phyloP scores from a whole-genome alignment of 371 early-diverging fungal species.

The Rhizopus delemar region DNA sequence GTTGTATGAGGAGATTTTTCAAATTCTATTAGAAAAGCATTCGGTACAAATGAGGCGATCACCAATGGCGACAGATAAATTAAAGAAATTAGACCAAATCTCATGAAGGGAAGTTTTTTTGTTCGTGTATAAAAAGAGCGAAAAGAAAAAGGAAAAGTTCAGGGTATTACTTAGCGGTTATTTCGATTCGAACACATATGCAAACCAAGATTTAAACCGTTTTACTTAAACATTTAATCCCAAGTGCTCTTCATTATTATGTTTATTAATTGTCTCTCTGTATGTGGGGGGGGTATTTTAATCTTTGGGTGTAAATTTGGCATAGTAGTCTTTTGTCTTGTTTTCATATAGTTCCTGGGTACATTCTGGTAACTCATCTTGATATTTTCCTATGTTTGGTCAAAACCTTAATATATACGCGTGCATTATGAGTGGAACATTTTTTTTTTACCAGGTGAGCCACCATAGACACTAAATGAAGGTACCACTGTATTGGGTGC shows the following conservation, averaged over 20 bases:
- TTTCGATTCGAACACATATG: background rate
- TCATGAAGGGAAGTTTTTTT: conserved; percentile 1
- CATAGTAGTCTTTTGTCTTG: conserved; percentile 74
- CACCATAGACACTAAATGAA: conserved; percentile 83
- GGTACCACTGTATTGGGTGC: conserved; percentile 92
- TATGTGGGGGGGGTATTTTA: conserved; percentile 18
- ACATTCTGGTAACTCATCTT: conserved; percentile 84
- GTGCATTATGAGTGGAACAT: too few relatives aligned
- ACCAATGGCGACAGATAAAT: background rate
- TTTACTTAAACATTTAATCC: background rate
- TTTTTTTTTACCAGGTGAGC: conserved; percentile 68
- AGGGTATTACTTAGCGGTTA: background rate
- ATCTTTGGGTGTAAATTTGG: conserved; percentile 70
- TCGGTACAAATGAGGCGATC: conserved; percentile 19
- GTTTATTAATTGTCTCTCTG: background rate
- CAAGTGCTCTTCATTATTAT: background rate
- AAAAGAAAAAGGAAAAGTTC: background rate
- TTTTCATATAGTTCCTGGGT: conserved; percentile 77
- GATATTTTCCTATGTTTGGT: conserved; percentile 51
- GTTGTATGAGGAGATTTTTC: conserved; percentile 8
- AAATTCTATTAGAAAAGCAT: conserved; percentile 40
- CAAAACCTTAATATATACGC: conserved; percentile 1
- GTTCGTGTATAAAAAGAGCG: background rate
- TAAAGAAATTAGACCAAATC: background rate
- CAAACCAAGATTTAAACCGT: background rate